Evolutionary conservation across 1,139 yeast genomes (phyloP), one percentile per base, ranked within the genome.

Genomic region (Candida tetrigidarum): DNA sequence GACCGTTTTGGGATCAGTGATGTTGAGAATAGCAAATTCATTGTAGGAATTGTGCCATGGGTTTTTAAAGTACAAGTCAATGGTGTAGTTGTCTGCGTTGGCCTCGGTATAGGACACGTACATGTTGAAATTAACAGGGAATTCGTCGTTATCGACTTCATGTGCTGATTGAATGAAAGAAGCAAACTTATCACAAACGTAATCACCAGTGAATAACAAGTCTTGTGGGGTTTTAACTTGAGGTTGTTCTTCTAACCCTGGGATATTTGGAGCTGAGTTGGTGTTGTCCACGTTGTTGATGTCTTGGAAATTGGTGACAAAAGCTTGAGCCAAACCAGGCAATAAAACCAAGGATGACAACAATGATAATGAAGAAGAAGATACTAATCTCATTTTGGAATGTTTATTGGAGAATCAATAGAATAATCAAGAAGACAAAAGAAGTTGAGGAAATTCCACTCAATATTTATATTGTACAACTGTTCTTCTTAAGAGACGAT

Each of bases 291-390:
- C 38, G 49, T 56, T 18, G 44, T 51, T 15, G 42, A 44, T 37
- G 40, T 49, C 18, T 20, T 53, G 11, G 52, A 54, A 35, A 41
- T 63, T 28, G 66, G 71, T 7, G 50, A 55, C 18, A 70, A 64
- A 45, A 64, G 59, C 43, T 48, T 67, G 47, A 64, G 62, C 41
- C 48, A 62, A 32, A 32, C 23, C 9, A 33, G 60, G 55, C 27
- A 59, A 45, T 45, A 44, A 45, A 18, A 27, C 9, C 25, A 10
- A 10, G 25, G 32, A n/a, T 14, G 41, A 39, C 11, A 28, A 25
- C 11, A 23, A 43, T n/a, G 22, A 50, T 6, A n/a, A n/a, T n/a
- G n/a, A n/a, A n/a, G n/a, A n/a, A n/a, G n/a, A n/a, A n/a, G n/a
- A n/a, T n/a, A n/a, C n/a, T n/a, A n/a, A n/a, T n/a, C n/a, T n/a